Evolutionary conservation across 139 green algal genomes (phyloP).

Genomic region (Chlamydomonas sphaeroides): DNA sequence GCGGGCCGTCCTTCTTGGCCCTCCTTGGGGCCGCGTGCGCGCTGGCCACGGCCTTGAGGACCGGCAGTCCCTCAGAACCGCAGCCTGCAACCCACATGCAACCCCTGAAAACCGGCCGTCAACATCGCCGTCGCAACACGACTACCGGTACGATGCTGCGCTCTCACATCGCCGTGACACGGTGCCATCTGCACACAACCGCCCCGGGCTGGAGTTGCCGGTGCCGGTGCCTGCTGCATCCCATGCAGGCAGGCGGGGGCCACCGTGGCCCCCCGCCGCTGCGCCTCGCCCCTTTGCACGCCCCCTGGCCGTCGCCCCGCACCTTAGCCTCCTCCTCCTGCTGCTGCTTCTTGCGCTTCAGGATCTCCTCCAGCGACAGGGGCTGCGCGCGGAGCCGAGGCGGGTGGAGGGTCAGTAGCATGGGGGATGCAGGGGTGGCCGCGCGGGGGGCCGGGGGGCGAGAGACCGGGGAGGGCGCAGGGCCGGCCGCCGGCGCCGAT

Average conservation of each 20-base stretch:
- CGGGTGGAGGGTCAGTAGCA: background rate
- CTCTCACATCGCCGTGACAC: no score
- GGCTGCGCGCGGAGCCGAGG: slow-evolving; percentile 68
- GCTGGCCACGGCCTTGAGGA: no score
- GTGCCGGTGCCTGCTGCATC: no score
- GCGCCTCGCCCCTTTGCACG: background rate
- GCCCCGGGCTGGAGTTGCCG: no score
- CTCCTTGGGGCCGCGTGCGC: slow-evolving; percentile 22
- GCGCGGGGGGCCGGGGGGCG: background rate
- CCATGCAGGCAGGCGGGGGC: no score
- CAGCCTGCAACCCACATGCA: no score
- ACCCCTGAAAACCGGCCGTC: no score
- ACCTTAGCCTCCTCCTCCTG: slow-evolving; percentile 82
- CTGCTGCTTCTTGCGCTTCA: slow-evolving; percentile 85
- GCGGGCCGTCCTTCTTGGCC: slow-evolving; percentile 27
- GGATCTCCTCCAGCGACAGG: slow-evolving; percentile 90
- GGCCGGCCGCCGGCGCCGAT: background rate
- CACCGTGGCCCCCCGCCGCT: no score
- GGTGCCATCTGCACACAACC: no score
- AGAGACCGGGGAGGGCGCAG: background rate
- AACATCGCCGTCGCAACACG: no score
- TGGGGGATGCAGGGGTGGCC: background rate
- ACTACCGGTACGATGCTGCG: no score
- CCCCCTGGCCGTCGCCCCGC: background rate
- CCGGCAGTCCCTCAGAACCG: no score